A percentile compares a stretch with the other conserved stretches of the same genome.
These are phyloP conservation scores for Cenchrus purpureus DNA, from an alignment of 176 grass and related monocot genomes.

Conservation along the genomic window DNA sequence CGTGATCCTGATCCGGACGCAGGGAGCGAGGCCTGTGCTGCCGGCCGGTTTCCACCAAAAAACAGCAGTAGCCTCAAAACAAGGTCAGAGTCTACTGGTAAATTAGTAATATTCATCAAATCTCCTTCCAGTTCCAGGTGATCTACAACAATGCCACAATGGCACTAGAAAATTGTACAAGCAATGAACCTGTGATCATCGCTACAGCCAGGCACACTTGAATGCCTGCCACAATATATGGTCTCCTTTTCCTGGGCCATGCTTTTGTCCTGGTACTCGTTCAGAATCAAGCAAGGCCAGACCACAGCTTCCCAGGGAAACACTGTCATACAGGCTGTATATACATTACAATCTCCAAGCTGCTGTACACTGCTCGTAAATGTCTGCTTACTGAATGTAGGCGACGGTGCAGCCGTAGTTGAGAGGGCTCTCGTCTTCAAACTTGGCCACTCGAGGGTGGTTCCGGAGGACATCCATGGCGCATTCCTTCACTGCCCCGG, in stretches of 20 bases:
- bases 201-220: not conserved
- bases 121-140: not conserved
- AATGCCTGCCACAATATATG: constrained; percentile 10
- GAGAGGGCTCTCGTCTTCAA: constrained; percentile 67
- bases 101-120: too few relatives aligned
- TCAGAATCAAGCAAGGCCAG: not conserved
- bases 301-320: not conserved
- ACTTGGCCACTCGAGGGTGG: constrained; percentile 68
- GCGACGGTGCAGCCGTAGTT: constrained; percentile 80
- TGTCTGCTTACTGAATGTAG: constrained; percentile 51
- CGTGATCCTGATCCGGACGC: not conserved
- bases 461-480: constrained; percentile 50
- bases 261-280: not conserved
- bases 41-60: not conserved
- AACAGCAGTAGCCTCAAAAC: not conserved
- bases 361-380: not conserved
- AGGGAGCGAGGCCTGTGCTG: not conserved
- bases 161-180: not conserved
- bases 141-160: not conserved
- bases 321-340: not conserved
- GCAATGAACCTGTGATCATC: constrained; percentile 4
- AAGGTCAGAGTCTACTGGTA: not conserved
- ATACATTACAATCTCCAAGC: not conserved
- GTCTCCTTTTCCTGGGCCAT: constrained; percentile 4
- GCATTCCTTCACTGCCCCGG: constrained; percentile 58